Evolutionary conservation across 2,329 filamentous ascomycete species (phyloP).

Genomic region (Pseudogymnoascus sp.): DNA sequence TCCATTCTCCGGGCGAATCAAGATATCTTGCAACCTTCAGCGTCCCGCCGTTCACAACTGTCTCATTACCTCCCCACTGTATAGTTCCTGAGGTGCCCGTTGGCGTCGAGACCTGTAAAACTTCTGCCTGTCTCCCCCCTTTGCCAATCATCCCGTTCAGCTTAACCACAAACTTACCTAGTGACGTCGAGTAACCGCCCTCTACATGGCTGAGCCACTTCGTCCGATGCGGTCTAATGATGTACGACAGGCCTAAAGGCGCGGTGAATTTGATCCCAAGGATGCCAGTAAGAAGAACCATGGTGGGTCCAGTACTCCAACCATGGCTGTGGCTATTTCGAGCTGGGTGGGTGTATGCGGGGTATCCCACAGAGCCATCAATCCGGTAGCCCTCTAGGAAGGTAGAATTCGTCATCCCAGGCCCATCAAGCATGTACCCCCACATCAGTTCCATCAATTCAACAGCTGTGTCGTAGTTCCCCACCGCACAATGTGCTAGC

Average conservation of each 20-base stretch:
- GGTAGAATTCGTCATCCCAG: conserved; percentile 33
- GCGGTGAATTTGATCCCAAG: conserved; percentile 23
- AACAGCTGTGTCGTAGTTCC: conserved; percentile 32
- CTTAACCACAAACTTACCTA: conserved; percentile 18
- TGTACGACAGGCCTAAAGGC: conserved; percentile 24
- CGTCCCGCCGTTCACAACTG: neutral
- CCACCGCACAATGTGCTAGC: conserved; percentile 35
- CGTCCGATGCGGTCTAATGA: conserved; percentile 21
- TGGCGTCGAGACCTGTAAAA: conserved; percentile 24
- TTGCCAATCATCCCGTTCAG: conserved; percentile 9
- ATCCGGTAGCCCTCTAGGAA: conserved; percentile 31
- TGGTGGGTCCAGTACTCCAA: conserved; percentile 30
- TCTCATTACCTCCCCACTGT: conserved; percentile 21
- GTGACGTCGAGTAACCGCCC: conserved; percentile 18
- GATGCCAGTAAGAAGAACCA: conserved; percentile 23
- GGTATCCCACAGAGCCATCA: conserved; percentile 33
- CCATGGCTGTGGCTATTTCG: conserved; percentile 30
- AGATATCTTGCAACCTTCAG: neutral
- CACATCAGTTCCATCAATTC: conserved; percentile 36
- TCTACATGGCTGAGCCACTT: conserved; percentile 17
- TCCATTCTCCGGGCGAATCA: neutral
- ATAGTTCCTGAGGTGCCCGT: conserved; percentile 21
- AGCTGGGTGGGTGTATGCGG: conserved; percentile 29
- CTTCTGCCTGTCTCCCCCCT: conserved; percentile 17
- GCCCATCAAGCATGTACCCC: conserved; percentile 33